Base-by-base conservation (phyloP, 305 asterid genomes). In the Fraxinus paxiana region DNA sequence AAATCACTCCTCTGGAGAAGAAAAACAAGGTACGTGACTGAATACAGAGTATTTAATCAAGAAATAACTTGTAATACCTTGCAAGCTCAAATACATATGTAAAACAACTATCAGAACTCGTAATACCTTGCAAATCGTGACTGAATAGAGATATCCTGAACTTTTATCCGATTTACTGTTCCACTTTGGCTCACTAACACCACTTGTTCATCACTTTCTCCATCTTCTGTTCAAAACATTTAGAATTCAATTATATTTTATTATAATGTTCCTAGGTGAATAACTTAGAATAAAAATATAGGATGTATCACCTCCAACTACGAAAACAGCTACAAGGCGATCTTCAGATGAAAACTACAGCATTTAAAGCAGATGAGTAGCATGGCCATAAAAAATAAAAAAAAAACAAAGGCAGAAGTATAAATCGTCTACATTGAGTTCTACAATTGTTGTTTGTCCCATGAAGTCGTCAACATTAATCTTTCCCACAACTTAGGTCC, bases 161-260 rank as follows among this genome's bases (percentile, higher is more conserved):
- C 98, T 89, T 96, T 96, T 72, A 96, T 94, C 84, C 99, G 91
- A 88, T 96, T 94, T 41, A 94, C 98, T 1, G 97, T 94, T 89
- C 99, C 99, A 86, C 98, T 96, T 83, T 96, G 99, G 90, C 99
- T 96, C 73, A 94, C 98, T 80, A 94, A 91, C 84, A 96, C 99
- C 83, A 96, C 94, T 84, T 96, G 98, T 85, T 96, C 98, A 79
- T 94, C 98, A 79, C 98, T 94, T 83, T 92, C 98, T 82, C 98
- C 97, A 80, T 94, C 98, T 75, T 94, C 99, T 92, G 90, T 81
- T 84, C 31, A 77, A 80, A 86, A 17, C 51, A 83, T 33, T 28
- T 37, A 34, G 20, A 28, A 73, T 56, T 79, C 54, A 65, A 75
- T 54, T 79, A 73, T 20, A 82, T 77, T 54, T 67, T 56, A 79